Evolutionary conservation across 148 eudicot species (phyloP), one percentile per base, ranked within the genome.

Genomic region (Spergularia bocconei): DNA sequence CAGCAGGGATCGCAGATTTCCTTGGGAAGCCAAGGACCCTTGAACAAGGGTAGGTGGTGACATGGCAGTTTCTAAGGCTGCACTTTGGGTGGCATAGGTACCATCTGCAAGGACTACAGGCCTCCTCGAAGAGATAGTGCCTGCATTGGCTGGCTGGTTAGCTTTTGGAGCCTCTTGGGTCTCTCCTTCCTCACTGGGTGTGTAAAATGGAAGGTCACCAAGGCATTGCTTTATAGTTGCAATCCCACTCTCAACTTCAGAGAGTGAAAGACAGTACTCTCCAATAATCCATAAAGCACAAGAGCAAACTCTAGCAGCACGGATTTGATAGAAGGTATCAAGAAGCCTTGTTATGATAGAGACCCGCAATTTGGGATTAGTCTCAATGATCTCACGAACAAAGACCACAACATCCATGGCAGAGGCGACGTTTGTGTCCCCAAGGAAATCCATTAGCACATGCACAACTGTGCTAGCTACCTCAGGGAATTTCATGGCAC

Each of bases 401-500:
- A 93, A 93, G 36, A 93, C 89, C 56, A 84, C 93, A 77, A 93
- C 98, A 85, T 93, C 97, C 82, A 93, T 82, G 59, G 97, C 98
- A 64, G 91, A 91, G 77, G 96, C 97, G 75, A 90, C 88, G 59
- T 91, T 94, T 56, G 88, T 87, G 81, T 94, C 98, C 41, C 98
- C 98, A 81, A 94, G 86, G 90, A 94, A 94, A 85, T 94, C 98
- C 98, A 94, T 91, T 83, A 91, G 84, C 71, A 94, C 87, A 85
- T 88, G 96, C 21, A 94, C 98, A 71, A 94, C 98, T n/a, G 98
- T 94, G 88, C 98, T 87, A 64, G 98, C 98, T 71, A 90, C 97
- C 85, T 94, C 97, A 1, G 98, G 98, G 81, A 94, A 91, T 74
- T 91, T 94, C 69, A 94, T 89, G 6, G 97, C 98, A 84, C 98